Conservation (phyloP, 805 yeast species). For the Suhomyces sp. region DNA sequence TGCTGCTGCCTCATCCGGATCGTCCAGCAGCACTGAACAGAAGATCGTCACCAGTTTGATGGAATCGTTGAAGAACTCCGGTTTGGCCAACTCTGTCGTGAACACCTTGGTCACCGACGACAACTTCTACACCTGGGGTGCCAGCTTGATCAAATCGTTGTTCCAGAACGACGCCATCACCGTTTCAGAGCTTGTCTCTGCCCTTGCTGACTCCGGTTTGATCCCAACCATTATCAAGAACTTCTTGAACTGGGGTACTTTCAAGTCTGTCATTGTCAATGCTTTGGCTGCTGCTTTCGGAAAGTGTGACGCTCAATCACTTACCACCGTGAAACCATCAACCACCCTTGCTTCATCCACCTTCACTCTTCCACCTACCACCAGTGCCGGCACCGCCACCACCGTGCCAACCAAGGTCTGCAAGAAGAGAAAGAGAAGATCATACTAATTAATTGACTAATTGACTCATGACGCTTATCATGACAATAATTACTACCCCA, state of each 20-base stretch:
- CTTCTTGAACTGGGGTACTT: slow-evolving; percentile 37
- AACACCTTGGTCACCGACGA: slow-evolving; percentile 35
- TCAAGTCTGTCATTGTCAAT: slow-evolving; percentile 38
- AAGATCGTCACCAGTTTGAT: slow-evolving; percentile 28
- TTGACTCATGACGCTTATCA: not conserved
- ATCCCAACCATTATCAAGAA: slow-evolving; percentile 34
- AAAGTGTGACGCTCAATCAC: slow-evolving; percentile 31
- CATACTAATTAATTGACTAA: slow-evolving; percentile 13
- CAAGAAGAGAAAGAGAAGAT: slow-evolving; percentile 27
- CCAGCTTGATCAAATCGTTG: slow-evolving; percentile 30
- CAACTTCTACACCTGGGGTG: slow-evolving; percentile 38
- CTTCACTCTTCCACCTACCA: slow-evolving; percentile 7
- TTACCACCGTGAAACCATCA: slow-evolving; percentile 24
- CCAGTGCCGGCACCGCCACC: slow-evolving; percentile 16
- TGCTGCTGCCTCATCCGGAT: not conserved
- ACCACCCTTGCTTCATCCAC: slow-evolving; percentile 19
- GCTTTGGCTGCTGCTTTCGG: slow-evolving; percentile 43
- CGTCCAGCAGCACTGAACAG: not conserved
- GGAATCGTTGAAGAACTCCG: slow-evolving; percentile 43
- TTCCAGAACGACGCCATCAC: slow-evolving; percentile 28
- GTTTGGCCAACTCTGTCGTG: slow-evolving; percentile 39
- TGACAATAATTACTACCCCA: not conserved
- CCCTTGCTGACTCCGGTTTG: slow-evolving; percentile 35
- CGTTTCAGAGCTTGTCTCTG: slow-evolving; percentile 25
- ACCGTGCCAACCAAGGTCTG: slow-evolving; percentile 4